Conservation (phyloP, 441 rosid species). For the Erodium moschatum region DNA sequence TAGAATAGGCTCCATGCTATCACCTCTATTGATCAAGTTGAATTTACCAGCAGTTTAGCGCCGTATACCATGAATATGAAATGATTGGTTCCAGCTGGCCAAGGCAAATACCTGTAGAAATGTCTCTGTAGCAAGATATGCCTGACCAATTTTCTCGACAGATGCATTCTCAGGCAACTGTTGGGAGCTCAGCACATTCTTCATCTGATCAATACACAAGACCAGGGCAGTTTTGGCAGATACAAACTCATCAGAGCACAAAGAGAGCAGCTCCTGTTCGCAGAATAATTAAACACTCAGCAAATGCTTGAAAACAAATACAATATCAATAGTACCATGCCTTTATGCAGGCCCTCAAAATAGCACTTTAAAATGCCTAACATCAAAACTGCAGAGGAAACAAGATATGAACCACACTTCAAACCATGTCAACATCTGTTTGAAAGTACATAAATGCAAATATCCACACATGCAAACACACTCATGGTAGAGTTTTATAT, state of each 20-base stretch:
- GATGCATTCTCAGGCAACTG: slow-evolving; percentile 85
- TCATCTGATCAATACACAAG: slow-evolving; percentile 80
- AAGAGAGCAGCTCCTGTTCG: slow-evolving; percentile 76
- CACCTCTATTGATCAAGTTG: slow-evolving; percentile 5
- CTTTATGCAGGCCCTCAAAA: no score
- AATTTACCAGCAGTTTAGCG: background rate
- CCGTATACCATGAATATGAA: slow-evolving; percentile 5
- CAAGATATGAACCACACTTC: background rate
- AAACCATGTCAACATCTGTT: background rate
- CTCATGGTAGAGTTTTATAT: background rate
- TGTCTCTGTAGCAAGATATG: slow-evolving; percentile 87
- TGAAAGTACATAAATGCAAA: background rate
- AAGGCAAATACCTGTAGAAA: slow-evolving; percentile 65
- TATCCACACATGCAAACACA: background rate
- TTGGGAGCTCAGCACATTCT: slow-evolving; percentile 62
- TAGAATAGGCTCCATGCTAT: background rate
- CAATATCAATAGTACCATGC: background rate
- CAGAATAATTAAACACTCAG: slow-evolving; percentile 25
- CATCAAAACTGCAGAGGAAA: background rate
- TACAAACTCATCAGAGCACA: slow-evolving; percentile 81
- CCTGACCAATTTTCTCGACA: slow-evolving; percentile 85
- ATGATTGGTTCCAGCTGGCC: slow-evolving; percentile 10
- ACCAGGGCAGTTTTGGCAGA: slow-evolving; percentile 82
- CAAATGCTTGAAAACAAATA: slow-evolving; percentile 10
- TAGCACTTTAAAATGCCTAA: background rate